Evolutionary conservation across 2,329 filamentous ascomycete genomes (phyloP).

Genomic region (Gliomastix tumulicola): DNA sequence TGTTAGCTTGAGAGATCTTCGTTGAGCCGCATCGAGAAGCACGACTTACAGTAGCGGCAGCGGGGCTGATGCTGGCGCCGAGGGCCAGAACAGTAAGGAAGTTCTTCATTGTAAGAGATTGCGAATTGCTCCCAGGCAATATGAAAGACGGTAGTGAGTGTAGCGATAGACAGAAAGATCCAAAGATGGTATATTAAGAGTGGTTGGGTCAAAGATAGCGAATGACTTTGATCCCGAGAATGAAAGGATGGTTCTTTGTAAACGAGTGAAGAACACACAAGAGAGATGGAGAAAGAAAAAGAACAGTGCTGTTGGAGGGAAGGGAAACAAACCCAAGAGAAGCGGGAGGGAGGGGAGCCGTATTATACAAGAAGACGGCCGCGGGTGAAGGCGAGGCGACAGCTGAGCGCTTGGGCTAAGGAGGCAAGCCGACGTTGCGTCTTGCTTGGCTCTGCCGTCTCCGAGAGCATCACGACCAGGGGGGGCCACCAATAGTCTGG

Average conservation of each 20-base stretch:
- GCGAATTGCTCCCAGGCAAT: too few relatives aligned
- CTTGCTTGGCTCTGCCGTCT: too few relatives aligned
- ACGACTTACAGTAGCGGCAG: conserved; percentile 37
- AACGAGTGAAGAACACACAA: conserved; percentile 15
- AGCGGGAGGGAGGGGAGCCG: not conserved
- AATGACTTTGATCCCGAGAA: conserved; percentile 43
- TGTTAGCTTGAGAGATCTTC: too few relatives aligned
- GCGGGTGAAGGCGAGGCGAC: too few relatives aligned
- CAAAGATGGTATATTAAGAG: conserved; percentile 19
- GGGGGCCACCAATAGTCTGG: too few relatives aligned
- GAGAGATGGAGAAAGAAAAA: conserved; percentile 13
- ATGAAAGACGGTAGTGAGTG: too few relatives aligned
- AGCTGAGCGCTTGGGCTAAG: too few relatives aligned
- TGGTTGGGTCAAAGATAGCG: conserved; percentile 41
- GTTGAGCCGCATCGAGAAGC: too few relatives aligned
- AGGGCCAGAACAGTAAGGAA: conserved; percentile 39
- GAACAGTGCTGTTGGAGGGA: conserved; percentile 1
- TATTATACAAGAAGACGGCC: not conserved
- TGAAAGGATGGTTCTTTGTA: conserved; percentile 11
- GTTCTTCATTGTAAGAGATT: conserved; percentile 49
- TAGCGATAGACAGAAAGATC: conserved; percentile 7
- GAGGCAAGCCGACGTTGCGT: too few relatives aligned
- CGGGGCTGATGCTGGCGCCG: conserved; percentile 43
- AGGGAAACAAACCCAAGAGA: not conserved
- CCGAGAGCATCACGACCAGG: too few relatives aligned